These are phyloP conservation scores for Collybia mongolica DNA, from an alignment of 768 basidiomycete species.

Conservation along the genomic window DNA sequence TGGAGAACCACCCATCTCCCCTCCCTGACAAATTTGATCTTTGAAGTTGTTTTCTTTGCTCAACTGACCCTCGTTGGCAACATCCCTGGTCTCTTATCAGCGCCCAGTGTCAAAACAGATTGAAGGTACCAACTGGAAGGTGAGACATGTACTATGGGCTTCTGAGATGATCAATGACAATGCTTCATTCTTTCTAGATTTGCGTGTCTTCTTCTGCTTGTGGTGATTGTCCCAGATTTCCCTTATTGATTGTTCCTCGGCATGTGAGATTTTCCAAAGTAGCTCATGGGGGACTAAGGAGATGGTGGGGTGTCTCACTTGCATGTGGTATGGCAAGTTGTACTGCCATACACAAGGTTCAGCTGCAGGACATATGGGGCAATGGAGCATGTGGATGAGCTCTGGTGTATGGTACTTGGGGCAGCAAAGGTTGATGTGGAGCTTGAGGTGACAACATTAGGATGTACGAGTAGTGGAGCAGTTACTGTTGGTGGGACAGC, in stretches of 20 bases:
- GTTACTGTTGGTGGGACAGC: neutral
- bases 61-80: neutral
- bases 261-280: neutral
- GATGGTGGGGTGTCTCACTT: neutral
- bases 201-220: neutral
- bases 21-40: neutral
- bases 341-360: neutral
- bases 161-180: neutral
- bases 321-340: neutral
- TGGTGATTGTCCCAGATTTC: neutral
- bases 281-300: neutral
- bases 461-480: neutral
- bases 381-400: neutral
- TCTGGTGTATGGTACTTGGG: neutral
- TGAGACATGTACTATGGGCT: neutral
- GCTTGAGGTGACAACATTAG: neutral
- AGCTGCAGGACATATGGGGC: neutral
- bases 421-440: neutral
- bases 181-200: neutral
- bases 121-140: neutral
- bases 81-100: neutral
- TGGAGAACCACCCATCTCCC: conserved; percentile 1
- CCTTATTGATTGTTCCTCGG: neutral
- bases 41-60: neutral
- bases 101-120: neutral